Percentiles rank a stretch among this genome's conserved stretches.
phyloP scores from a whole-genome alignment of 345 rosid genomes.

The Arabidopsis arenosa region DNA sequence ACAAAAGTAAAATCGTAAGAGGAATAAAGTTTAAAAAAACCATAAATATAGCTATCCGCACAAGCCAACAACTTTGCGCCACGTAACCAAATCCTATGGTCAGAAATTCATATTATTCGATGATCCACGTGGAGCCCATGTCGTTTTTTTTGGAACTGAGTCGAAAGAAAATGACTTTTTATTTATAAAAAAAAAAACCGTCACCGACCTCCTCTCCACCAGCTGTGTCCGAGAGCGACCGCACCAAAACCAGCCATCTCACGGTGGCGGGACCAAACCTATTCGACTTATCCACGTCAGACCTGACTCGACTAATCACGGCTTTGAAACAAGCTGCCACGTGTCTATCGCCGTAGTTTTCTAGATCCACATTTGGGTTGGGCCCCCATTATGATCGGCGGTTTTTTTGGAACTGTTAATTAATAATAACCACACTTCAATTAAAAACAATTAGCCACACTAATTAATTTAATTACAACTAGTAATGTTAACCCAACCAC shows the following conservation, averaged over 20 bases:
- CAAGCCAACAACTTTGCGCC: conserved; percentile 3
- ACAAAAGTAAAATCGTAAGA: background rate
- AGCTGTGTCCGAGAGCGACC: conserved; percentile 44
- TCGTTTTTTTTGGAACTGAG: conserved; percentile 32
- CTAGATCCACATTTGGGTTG: conserved; percentile 12
- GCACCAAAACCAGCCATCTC: conserved; percentile 40
- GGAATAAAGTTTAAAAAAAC: background rate
- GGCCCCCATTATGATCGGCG: conserved; percentile 25
- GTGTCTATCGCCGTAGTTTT: conserved; percentile 31
- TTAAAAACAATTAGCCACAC: background rate
- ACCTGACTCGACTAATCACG: conserved; percentile 20
- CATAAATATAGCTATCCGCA: background rate
- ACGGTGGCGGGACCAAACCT: background rate
- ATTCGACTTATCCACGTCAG: conserved; percentile 36
- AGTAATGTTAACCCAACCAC: conserved; percentile 10
- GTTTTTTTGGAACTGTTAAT: conserved; percentile 26
- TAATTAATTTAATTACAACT: conserved; percentile 1
- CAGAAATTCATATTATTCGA: background rate
- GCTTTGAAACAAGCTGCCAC: conserved; percentile 12
- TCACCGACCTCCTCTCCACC: conserved; percentile 34
- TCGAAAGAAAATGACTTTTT: conserved; percentile 22
- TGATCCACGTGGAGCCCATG: conserved; percentile 38
- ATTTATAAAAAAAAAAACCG: conserved; percentile 9
- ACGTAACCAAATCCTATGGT: conserved; percentile 20
- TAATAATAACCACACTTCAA: background rate